These are phyloP conservation scores for Santalum album DNA, from an alignment of 164 flowering plant genomes.

Conservation along the genomic window DNA sequence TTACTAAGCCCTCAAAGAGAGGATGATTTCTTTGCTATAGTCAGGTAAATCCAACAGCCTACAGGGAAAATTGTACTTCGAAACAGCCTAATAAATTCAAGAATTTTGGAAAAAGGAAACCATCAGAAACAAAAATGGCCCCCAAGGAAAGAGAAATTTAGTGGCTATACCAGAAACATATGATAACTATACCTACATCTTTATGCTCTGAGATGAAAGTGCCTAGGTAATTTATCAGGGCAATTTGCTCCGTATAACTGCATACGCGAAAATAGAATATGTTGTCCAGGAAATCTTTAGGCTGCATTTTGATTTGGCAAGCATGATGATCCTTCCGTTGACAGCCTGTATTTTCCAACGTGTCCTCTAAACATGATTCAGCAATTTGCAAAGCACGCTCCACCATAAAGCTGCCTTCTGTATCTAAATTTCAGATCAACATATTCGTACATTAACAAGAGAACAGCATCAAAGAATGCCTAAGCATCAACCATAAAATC, in stretches of 20 bases:
- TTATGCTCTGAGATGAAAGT: conserved; percentile 72
- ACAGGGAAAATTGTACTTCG: too few species aligned
- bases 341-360: conserved; percentile 24
- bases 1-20: too few species aligned
- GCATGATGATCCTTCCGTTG: conserved; percentile 27
- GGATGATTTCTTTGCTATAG: too few species aligned
- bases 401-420: conserved; percentile 97
- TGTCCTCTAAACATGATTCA: conserved; percentile 66
- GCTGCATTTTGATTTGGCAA: conserved; percentile 29
- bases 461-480: not conserved
- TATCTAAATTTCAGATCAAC: conserved; percentile 38
- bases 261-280: conserved; percentile 80
- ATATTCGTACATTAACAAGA: too few species aligned
- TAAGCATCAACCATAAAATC: not conserved
- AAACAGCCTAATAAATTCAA: too few species aligned
- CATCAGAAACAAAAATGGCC: not conserved
- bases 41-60: too few species aligned
- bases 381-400: conserved; percentile 90
- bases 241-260: conserved; percentile 92
- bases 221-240: conserved; percentile 66
- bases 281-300: conserved; percentile 55
- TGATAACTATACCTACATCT: conserved; percentile 50
- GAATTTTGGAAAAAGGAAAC: not conserved
- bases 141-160: too few species aligned
- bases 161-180: too few species aligned